Evolutionary conservation across 805 yeast genomes (phyloP).

Genomic region (Lipomyces sp.): DNA sequence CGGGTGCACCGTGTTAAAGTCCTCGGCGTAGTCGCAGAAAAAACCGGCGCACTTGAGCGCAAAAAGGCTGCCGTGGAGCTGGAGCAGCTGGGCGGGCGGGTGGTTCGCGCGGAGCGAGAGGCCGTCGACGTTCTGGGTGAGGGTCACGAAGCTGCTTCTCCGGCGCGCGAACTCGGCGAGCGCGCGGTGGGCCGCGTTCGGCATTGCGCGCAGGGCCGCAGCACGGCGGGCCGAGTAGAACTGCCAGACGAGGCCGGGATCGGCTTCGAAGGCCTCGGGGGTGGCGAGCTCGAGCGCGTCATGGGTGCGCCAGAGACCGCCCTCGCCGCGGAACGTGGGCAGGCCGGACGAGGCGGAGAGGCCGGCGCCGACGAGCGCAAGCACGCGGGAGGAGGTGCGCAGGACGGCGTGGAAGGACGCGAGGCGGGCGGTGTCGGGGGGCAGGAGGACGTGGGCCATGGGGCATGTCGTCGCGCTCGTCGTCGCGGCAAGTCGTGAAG

Average conservation of each 20-base stretch:
- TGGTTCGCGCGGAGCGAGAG: slow-evolving; percentile 61
- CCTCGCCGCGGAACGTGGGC: slow-evolving; percentile 66
- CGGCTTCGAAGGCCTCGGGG: slow-evolving; percentile 80
- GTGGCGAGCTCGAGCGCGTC: slow-evolving; percentile 83
- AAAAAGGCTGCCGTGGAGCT: slow-evolving; percentile 78
- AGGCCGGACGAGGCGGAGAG: slow-evolving; percentile 74
- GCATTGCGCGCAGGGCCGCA: slow-evolving; percentile 61
- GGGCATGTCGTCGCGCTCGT: no score
- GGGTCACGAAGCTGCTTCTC: slow-evolving; percentile 51
- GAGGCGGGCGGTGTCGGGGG: slow-evolving; percentile 19
- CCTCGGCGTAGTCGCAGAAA: slow-evolving; percentile 59
- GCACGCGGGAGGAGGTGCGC: slow-evolving; percentile 36
- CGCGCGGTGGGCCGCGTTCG: slow-evolving; percentile 72
- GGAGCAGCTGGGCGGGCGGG: slow-evolving; percentile 50
- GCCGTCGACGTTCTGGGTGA: slow-evolving; percentile 77
- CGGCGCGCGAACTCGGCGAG: slow-evolving; percentile 58
- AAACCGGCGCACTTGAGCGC: slow-evolving; percentile 71
- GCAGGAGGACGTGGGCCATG: slow-evolving; percentile 3
- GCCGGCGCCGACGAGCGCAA: slow-evolving; percentile 64
- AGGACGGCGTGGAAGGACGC: slow-evolving; percentile 39
- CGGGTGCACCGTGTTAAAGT: slow-evolving; percentile 55
- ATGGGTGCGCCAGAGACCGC: slow-evolving; percentile 74
- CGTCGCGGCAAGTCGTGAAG: no score
- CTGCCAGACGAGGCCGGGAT: slow-evolving; percentile 89
- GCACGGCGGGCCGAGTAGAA: slow-evolving; percentile 66